A percentile compares a stretch with the other conserved stretches of the same genome.
These are phyloP conservation scores for Macrophomina tecta DNA, from an alignment of 2,329 filamentous ascomycete species.

Conservation along the genomic window DNA sequence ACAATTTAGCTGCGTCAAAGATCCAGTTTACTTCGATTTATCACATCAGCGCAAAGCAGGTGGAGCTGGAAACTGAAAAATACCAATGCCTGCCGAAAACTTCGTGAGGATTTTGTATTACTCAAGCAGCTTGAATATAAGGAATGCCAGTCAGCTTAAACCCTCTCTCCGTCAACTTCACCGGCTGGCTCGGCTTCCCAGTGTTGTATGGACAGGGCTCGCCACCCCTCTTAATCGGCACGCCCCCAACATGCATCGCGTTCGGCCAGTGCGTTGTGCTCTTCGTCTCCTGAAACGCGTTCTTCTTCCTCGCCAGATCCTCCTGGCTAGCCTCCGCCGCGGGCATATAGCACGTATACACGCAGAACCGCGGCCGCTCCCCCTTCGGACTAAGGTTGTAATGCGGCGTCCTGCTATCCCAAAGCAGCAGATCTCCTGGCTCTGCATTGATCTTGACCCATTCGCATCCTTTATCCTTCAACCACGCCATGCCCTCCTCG, in stretches of 20 bases:
- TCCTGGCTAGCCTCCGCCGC: constrained; percentile 42
- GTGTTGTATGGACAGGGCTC: constrained; percentile 43
- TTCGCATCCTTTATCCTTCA: constrained; percentile 47
- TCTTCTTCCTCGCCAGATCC: constrained; percentile 42
- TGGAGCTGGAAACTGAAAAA: too few species aligned
- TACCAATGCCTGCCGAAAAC: too few species aligned
- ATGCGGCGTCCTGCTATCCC: constrained; percentile 57
- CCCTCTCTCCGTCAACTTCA: constrained; percentile 48
- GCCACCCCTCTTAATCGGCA: constrained; percentile 40
- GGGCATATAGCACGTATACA: constrained; percentile 47
- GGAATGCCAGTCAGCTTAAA: constrained; percentile 58
- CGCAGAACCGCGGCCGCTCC: constrained; percentile 40
- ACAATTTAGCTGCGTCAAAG: too few species aligned
- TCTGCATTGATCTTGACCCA: constrained; percentile 49
- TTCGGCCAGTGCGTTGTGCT: constrained; percentile 45
- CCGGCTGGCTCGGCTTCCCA: constrained; percentile 47
- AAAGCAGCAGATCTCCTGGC: constrained; percentile 52
- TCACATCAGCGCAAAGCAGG: too few species aligned
- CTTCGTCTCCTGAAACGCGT: constrained; percentile 30
- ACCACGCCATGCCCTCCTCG: constrained; percentile 52
- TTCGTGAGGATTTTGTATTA: too few species aligned
- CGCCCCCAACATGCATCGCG: constrained; percentile 41
- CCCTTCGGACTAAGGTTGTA: constrained; percentile 43
- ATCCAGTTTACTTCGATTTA: too few species aligned
- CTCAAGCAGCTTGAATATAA: constrained; percentile 40